Conservation (phyloP, 2,329 filamentous ascomycete genomes). For the Fusarium nygamai region DNA sequence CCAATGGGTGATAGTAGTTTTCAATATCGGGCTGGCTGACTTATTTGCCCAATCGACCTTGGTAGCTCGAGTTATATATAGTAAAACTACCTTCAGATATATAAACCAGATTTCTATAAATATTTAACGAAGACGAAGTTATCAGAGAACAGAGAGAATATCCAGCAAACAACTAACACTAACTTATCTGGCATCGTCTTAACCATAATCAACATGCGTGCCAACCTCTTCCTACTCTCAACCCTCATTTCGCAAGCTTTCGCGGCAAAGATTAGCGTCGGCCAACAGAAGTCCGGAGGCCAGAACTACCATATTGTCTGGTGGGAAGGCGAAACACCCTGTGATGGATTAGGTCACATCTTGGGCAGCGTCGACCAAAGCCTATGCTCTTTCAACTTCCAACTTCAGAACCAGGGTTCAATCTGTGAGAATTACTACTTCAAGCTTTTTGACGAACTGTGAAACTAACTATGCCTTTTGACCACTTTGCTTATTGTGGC, state of each 20-base stretch:
- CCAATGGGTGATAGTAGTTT: not conserved
- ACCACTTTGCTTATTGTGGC: not conserved
- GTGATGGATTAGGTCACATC: not conserved
- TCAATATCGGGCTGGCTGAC: not conserved
- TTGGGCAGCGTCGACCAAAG: not conserved
- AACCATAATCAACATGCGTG: not conserved
- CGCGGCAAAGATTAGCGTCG: not conserved
- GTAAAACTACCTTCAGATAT: not conserved
- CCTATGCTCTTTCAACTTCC: not conserved
- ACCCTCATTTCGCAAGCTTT: not conserved
- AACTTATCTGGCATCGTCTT: not conserved
- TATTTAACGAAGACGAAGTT: not conserved
- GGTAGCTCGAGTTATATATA: not conserved
- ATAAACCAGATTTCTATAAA: not conserved
- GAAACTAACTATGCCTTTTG: not conserved
- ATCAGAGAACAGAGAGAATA: not conserved
- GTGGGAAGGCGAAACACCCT: not conserved
- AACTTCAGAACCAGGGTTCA: not conserved
- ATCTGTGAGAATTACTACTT: not conserved
- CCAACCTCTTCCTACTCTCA: not conserved
- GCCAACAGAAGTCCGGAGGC: not conserved
- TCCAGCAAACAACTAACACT: not conserved
- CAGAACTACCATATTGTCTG: not conserved
- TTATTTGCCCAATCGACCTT: not conserved
- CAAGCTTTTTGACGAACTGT: fast-evolving